phyloP scores from a whole-genome alignment of 2,329 filamentous ascomycete species.

The Trichoderma polysporum region DNA sequence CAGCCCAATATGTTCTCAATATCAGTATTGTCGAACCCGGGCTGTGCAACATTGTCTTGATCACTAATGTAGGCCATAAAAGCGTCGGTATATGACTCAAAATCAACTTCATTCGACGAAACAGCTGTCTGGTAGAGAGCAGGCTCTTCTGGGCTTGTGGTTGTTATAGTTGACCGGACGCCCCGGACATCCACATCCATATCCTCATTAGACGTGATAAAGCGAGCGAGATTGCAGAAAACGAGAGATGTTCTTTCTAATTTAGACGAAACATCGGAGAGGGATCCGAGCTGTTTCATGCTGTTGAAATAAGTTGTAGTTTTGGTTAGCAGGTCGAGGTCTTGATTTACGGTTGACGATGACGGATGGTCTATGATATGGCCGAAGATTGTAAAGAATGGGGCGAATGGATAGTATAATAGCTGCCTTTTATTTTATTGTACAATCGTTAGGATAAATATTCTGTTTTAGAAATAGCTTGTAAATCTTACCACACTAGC shows the following conservation, averaged over 20 bases:
- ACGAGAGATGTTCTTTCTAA: not conserved
- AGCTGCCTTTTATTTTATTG: not conserved
- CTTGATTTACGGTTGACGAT: not conserved
- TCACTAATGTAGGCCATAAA: conserved; percentile 2
- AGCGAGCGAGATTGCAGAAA: not conserved
- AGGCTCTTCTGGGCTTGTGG: not conserved
- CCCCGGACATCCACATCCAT: not conserved
- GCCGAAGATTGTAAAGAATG: conserved; percentile 11
- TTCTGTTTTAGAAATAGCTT: no score
- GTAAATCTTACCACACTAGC: not conserved
- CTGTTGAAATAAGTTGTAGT: conserved; percentile 12
- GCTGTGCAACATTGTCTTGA: not conserved
- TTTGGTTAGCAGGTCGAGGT: not conserved
- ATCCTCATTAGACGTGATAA: not conserved
- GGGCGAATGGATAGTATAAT: conserved; percentile 16
- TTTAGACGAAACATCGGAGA: not conserved
- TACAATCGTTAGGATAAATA: not conserved
- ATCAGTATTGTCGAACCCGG: not conserved
- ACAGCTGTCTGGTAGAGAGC: not conserved
- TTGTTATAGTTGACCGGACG: not conserved
- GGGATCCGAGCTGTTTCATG: not conserved
- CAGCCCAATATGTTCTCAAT: not conserved
- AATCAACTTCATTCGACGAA: not conserved
- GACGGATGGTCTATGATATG: not conserved
- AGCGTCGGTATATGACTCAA: not conserved